phyloP scores from a whole-genome alignment of 2,329 filamentous ascomycete species.

The Hypoxylon sp. region DNA sequence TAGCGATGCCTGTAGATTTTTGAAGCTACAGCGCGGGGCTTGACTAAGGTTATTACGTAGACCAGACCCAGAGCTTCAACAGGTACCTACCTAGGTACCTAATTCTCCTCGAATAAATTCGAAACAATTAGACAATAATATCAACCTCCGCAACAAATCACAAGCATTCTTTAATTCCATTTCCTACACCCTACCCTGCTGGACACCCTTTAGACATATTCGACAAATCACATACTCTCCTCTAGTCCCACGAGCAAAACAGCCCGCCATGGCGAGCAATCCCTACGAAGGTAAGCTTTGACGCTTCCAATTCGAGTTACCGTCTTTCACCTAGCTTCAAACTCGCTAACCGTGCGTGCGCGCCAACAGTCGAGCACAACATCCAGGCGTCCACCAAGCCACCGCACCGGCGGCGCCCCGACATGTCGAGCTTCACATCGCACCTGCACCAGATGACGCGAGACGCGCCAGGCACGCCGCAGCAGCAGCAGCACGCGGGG shows the following conservation, averaged over 20 bases:
- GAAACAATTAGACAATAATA: no score
- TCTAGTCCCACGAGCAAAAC: neutral
- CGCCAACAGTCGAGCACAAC: slow-evolving; percentile 73
- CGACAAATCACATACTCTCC: neutral
- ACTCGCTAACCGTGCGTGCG: no score
- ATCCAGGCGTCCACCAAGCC: slow-evolving; percentile 57
- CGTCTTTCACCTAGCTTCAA: neutral
- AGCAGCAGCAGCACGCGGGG: slow-evolving; percentile 62
- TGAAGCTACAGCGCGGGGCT: slow-evolving; percentile 11
- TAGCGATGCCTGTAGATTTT: slow-evolving; percentile 13
- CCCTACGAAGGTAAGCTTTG: slow-evolving; percentile 46
- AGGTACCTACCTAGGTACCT: no score
- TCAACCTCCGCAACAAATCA: no score
- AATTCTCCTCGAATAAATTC: no score
- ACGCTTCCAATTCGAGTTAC: neutral
- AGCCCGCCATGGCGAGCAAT: slow-evolving; percentile 45
- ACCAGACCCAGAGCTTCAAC: no score
- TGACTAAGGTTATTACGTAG: slow-evolving; percentile 18
- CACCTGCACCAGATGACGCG: slow-evolving; percentile 63
- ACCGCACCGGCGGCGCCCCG: slow-evolving; percentile 59
- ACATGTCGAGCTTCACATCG: slow-evolving; percentile 70
- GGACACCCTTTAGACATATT: no score
- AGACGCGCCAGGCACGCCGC: slow-evolving; percentile 39
- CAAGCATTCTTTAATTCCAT: no score
- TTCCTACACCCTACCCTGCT: no score